phyloP scores from a whole-genome alignment of 495 filamentous ascomycete genomes.

The Articulospora tetracladia region DNA sequence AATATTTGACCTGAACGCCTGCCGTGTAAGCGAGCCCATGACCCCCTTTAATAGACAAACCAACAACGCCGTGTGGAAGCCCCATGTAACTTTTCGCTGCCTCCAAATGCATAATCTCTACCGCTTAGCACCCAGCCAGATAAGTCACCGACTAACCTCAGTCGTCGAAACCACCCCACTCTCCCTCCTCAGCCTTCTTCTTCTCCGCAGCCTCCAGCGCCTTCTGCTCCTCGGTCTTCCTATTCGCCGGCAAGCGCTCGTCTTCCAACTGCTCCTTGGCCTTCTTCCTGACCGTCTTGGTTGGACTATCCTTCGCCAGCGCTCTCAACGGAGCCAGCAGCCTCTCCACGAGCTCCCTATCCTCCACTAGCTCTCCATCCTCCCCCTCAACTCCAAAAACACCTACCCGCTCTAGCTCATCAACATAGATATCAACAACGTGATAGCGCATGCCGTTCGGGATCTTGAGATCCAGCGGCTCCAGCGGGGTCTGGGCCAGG shows the following conservation, averaged over 20 bases:
- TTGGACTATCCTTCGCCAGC: slow-evolving; percentile 51
- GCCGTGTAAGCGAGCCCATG: slow-evolving; percentile 5
- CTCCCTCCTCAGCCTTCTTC: slow-evolving; percentile 30
- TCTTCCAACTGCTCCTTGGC: slow-evolving; percentile 72
- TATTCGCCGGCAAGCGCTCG: slow-evolving; percentile 59
- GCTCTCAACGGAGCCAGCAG: slow-evolving; percentile 58
- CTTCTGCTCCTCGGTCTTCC: slow-evolving; percentile 22
- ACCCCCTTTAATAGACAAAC: neutral
- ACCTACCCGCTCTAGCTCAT: slow-evolving; percentile 71
- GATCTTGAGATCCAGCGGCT: slow-evolving; percentile 43
- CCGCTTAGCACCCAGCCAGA: neutral
- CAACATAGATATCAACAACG: slow-evolving; percentile 85
- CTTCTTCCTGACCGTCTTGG: slow-evolving; percentile 67
- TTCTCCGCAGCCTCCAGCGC: slow-evolving; percentile 38
- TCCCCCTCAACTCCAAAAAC: slow-evolving; percentile 41
- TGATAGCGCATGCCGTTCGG: slow-evolving; percentile 86
- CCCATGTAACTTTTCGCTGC: neutral
- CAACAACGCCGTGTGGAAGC: neutral
- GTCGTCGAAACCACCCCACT: slow-evolving; percentile 79
- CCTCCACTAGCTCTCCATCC: slow-evolving; percentile 13
- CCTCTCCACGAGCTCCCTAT: slow-evolving; percentile 41
- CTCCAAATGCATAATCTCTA: slow-evolving; percentile 2
- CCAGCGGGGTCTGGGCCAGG: slow-evolving; percentile 38
- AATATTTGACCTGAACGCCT: slow-evolving; percentile 24
- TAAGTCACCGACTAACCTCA: slow-evolving; percentile 1